phyloP scores from a whole-genome alignment of 2,329 filamentous ascomycete species.

The Thyridium curvatum region DNA sequence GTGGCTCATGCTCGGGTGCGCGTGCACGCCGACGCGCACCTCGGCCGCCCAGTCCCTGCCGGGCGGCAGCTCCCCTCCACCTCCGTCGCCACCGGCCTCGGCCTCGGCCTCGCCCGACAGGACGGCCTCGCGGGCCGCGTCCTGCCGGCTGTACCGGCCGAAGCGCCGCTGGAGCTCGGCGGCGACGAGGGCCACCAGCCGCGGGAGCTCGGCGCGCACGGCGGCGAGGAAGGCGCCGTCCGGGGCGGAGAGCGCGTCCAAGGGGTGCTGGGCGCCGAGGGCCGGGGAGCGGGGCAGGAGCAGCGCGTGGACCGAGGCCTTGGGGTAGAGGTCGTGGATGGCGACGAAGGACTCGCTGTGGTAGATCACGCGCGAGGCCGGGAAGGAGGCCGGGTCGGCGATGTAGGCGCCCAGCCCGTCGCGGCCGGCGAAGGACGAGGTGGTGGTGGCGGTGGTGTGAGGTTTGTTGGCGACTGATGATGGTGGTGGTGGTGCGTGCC shows the following conservation, averaged over 20 bases:
- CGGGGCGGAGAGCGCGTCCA: constrained; percentile 59
- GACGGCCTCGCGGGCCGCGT: constrained; percentile 59
- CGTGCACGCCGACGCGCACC: constrained; percentile 74
- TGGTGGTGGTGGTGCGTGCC: constrained; percentile 20
- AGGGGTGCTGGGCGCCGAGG: constrained; percentile 63
- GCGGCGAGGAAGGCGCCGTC: constrained; percentile 61
- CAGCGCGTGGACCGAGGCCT: constrained; percentile 77
- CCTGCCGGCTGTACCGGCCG: constrained; percentile 55
- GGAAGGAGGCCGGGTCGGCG: constrained; percentile 52
- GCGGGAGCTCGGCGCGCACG: constrained; percentile 54
- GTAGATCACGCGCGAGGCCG: constrained; percentile 54
- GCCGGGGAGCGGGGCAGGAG: constrained; percentile 69
- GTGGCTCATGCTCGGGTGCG: constrained; percentile 85
- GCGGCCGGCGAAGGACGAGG: constrained; percentile 32
- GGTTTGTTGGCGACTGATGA: constrained; percentile 13
- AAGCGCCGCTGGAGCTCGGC: constrained; percentile 67
- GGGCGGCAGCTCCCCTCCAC: constrained; percentile 48
- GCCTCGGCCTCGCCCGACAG: constrained; percentile 54
- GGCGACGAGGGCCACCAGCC: constrained; percentile 60
- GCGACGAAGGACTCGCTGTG: constrained; percentile 64
- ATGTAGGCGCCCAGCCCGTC: constrained; percentile 65
- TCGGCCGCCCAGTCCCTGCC: constrained; percentile 77
- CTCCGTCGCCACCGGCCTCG: constrained; percentile 53
- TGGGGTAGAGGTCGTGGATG: constrained; percentile 81
- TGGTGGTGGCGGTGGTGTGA: constrained; percentile 10